Evolutionary conservation across 148 eudicot genomes (phyloP).

Genomic region (Vaccinium corymbosum): DNA sequence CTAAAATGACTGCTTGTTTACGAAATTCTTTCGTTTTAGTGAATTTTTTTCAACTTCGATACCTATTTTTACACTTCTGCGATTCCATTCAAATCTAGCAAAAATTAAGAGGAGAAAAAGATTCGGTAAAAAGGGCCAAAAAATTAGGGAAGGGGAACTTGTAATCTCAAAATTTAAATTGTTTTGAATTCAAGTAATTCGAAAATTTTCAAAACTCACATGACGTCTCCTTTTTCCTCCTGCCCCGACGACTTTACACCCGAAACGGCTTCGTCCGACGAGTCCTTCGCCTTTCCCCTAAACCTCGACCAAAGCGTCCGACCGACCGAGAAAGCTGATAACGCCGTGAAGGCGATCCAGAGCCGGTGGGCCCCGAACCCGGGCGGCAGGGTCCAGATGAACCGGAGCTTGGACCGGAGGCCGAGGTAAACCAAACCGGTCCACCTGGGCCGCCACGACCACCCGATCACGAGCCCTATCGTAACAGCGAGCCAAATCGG

Average conservation of each 20-base stretch:
- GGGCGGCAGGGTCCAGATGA: conserved; percentile 39
- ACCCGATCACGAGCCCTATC: conserved; percentile 81
- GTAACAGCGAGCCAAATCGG: conserved; percentile 85
- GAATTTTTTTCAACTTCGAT: no score
- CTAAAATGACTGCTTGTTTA: no score
- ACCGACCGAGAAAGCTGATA: conserved; percentile 48
- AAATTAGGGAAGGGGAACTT: no score
- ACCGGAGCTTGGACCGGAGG: conserved; percentile 35
- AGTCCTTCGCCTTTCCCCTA: conserved; percentile 23
- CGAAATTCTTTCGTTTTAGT: no score
- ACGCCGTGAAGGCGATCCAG: conserved; percentile 49
- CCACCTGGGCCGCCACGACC: conserved; percentile 96
- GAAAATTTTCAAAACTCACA: conserved; percentile 17
- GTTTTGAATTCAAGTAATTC: neutral
- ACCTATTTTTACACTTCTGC: no score
- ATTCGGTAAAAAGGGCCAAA: no score
- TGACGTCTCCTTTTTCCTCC: conserved; percentile 16
- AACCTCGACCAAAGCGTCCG: conserved; percentile 36
- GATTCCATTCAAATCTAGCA: no score
- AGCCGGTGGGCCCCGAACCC: conserved; percentile 47
- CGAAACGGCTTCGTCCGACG: neutral
- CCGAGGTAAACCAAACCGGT: conserved; percentile 56
- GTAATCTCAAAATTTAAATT: neutral
- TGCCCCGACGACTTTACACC: neutral
- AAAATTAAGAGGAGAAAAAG: no score